Conservation (phyloP, 1,139 yeast species). For the Suhomyces bolitotheri region DNA sequence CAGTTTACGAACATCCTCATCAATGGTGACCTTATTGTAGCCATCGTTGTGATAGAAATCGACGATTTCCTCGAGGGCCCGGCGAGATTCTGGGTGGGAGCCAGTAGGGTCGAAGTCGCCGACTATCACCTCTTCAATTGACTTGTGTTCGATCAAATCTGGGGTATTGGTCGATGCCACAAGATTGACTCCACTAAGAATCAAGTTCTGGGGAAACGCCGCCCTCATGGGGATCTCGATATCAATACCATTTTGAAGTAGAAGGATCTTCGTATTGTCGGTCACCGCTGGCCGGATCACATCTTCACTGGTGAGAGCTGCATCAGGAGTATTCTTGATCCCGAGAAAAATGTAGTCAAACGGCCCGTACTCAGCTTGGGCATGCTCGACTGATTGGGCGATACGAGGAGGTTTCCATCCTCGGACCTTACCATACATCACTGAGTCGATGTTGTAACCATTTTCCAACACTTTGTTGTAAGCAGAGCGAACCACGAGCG, state of each 20-base stretch:
- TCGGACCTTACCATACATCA: conserved; percentile 56
- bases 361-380: conserved; percentile 41
- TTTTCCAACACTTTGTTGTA: conserved; percentile 49
- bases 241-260: conserved; percentile 70
- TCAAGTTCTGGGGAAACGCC: conserved; percentile 57
- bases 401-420: conserved; percentile 57
- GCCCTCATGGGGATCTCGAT: conserved; percentile 62
- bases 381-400: conserved; percentile 46
- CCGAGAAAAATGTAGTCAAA: conserved; percentile 70
- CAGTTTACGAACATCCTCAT: conserved; percentile 49
- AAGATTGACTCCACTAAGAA: conserved; percentile 68
- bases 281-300: conserved; percentile 58
- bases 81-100: conserved; percentile 20
- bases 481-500: conserved; percentile 67
- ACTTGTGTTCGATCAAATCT: conserved; percentile 52
- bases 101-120: conserved; percentile 47
- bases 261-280: conserved; percentile 21
- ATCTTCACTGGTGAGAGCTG: conserved; percentile 53
- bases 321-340: conserved; percentile 75
- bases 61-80: conserved; percentile 43
- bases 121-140: conserved; percentile 52
- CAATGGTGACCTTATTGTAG: conserved; percentile 46
- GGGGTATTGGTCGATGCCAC: conserved; percentile 62
- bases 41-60: conserved; percentile 47
- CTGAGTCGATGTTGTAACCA: conserved; percentile 63